Base-by-base conservation (phyloP, 2,329 filamentous ascomycete genomes). In the Microdochium paspali region DNA sequence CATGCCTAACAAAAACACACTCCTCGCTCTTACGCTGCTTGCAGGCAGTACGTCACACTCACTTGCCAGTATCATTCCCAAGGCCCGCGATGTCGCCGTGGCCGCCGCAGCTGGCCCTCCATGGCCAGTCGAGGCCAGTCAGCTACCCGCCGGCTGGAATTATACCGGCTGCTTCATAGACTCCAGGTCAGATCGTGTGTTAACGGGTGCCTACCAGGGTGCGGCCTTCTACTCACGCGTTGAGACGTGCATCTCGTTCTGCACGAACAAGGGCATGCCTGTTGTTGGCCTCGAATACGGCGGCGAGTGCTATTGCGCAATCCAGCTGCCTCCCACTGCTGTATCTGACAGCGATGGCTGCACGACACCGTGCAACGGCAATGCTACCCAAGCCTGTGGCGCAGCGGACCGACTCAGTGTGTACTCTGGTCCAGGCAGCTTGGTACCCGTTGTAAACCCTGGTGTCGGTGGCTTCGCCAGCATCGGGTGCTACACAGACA, bases 231-330 rank as follows among this genome's bases (percentile, higher is more conserved):
- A 40, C 35, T 40, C 35, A 6, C 35, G 35, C 35, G 31, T 50
- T 24, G 46, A 45, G 30, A 40, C 44, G n/a, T 50, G 48, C 25
- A 26, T 44, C 3, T 28, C 40, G 5, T 50, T 47, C 45, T 50
- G 48, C 43, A 32, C 46, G 18, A 26, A 28, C 12, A 13, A 30
- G n/a, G 44, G 44, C 30, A 31, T 45, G 13, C 40, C 48, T 1
- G 26, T 47, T 13, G 30, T 31, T 3, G 48, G 48, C 2, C n/a
- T 50, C 32, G 48, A 50, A 32, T 50, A 47, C 45, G 42, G 40
- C 24, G 45, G 45, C 42, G 48, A 50, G 46, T 50, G 48, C 35
- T 50, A 44, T 31, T 50, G 48, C 43, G 48, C 44, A 2, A 44
- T 28, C 23, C 20, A 40, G 28, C 23, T 44, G 3, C 45, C 48